Base-by-base conservation (phyloP, 2,329 filamentous ascomycete species). In the Emmonsia crescens region DNA sequence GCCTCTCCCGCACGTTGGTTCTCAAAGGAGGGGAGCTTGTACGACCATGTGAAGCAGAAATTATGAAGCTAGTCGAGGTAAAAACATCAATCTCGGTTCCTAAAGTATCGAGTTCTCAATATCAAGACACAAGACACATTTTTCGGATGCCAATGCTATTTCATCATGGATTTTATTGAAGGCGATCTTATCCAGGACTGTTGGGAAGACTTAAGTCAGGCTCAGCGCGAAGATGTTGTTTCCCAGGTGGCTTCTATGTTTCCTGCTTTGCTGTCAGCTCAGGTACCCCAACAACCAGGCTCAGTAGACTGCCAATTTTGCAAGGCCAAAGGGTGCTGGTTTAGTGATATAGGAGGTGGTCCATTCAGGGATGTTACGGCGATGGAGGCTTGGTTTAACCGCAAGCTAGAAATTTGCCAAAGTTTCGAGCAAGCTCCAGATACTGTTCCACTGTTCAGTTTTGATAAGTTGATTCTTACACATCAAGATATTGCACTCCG, bases 201-300 rank as follows among this genome's bases (percentile, higher is more conserved):
- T 57, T 66, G 64, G 64, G 60, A 52, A 5, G 55, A 60, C 16
- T 29, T 64, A 27, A 65, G 29, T 61, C 57, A 63, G 10, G n/a
- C 44, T 14, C 60, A 64, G 51, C 62, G 60, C n/a, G 33, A 51
- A 38, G 58, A 65, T 38, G 58, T 66, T 57, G 62, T 63, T 55
- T 60, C 58, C 31, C 64, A 65, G 55, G 59, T 64, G n/a, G 61
- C 65, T 61, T 63, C 64, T 27, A 66, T 64, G 12, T 63, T 66
- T 54, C 57, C 5, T 40, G 40, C 33, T 60, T 59, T 65, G 51
- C 65, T 51, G 61, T 64, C 60, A 57, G 62, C 63, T 57, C 54
- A 60, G 31, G 59, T 63, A 49, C 57, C 62, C n/a, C 59, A 63
- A 38, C 57, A 59, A 38, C 64, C 64, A 16, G 65, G 64, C 54